Evolutionary conservation across 495 filamentous ascomycete species (phyloP).

Genomic region (Penicillium waksmanii): DNA sequence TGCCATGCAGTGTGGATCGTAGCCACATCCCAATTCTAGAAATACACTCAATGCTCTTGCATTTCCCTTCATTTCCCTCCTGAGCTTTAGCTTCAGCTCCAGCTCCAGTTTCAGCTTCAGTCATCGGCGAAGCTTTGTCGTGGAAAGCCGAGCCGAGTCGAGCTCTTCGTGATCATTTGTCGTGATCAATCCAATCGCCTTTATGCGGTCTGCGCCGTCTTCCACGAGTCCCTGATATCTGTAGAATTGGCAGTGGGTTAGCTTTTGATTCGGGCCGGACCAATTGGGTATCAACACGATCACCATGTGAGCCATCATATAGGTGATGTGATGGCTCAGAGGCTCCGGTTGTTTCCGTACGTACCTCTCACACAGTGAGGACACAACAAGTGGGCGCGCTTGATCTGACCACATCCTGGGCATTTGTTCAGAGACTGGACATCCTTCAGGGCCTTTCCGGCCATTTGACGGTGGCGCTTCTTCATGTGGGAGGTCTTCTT

Average conservation of each 20-base stretch:
- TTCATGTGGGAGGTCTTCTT: slow-evolving; percentile 99
- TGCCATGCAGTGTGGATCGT: slow-evolving; percentile 46
- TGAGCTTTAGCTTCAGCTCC: neutral
- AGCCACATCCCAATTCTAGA: slow-evolving; percentile 39
- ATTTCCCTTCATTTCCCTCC: neutral
- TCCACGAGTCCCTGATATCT: slow-evolving; percentile 38
- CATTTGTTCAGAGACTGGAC: slow-evolving; percentile 84
- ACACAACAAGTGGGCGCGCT: slow-evolving; percentile 87
- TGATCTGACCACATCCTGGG: slow-evolving; percentile 81
- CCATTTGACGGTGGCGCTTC: slow-evolving; percentile 89
- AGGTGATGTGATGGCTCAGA: too few relatives aligned
- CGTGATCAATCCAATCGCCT: neutral
- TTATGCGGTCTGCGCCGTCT: slow-evolving; percentile 28
- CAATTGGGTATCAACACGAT: too few relatives aligned
- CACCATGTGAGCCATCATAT: too few relatives aligned
- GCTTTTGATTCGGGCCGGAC: slow-evolving; percentile 1
- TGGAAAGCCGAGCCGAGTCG: neutral
- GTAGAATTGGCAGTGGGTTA: slow-evolving; percentile 11
- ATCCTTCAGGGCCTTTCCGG: slow-evolving; percentile 91
- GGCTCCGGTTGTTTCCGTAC: slow-evolving; percentile 7
- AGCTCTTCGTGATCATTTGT: neutral
- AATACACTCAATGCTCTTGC: slow-evolving; percentile 26
- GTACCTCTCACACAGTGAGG: slow-evolving; percentile 77
- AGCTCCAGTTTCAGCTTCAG: neutral
- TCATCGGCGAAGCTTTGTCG: neutral